Conservation (phyloP, 2,329 filamentous ascomycete species). For the Cercospora berteroae region DNA sequence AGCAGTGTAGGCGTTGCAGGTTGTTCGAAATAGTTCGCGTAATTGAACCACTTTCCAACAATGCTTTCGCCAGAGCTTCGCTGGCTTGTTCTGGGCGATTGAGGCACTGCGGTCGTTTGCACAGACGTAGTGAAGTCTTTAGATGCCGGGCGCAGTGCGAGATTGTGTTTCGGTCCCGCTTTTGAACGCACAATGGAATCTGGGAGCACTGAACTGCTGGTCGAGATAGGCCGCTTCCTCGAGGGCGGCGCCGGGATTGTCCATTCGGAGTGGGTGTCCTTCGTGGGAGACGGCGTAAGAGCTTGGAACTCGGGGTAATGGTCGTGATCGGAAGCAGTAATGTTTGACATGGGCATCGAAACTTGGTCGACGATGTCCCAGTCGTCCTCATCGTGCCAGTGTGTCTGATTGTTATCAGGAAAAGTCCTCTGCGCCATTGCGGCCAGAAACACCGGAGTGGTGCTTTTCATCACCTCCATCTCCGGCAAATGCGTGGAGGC, state of each 20-base stretch:
- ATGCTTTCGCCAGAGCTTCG: neutral
- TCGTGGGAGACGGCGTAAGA: neutral
- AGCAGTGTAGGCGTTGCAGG: neutral
- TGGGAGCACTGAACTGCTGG: constrained; percentile 7
- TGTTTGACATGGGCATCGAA: neutral
- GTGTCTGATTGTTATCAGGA: neutral
- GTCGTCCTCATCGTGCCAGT: neutral
- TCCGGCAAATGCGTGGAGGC: neutral
- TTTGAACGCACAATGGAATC: constrained; percentile 7
- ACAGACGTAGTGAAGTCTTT: neutral
- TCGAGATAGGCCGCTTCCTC: constrained; percentile 11
- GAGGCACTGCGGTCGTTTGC: neutral
- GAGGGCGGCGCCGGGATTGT: neutral
- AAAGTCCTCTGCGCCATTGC: neutral
- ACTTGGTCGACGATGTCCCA: neutral
- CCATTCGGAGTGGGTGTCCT: neutral
- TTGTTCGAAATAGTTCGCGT: neutral
- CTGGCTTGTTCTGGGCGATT: neutral
- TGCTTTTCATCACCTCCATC: neutral
- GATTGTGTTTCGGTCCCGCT: neutral
- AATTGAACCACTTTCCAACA: constrained; percentile 4
- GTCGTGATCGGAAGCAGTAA: neutral
- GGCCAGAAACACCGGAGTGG: neutral
- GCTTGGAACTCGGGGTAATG: neutral
- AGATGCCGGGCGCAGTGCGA: neutral